phyloP scores from a whole-genome alignment of 2,329 filamentous ascomycete genomes.

The Fusarium illudens region DNA sequence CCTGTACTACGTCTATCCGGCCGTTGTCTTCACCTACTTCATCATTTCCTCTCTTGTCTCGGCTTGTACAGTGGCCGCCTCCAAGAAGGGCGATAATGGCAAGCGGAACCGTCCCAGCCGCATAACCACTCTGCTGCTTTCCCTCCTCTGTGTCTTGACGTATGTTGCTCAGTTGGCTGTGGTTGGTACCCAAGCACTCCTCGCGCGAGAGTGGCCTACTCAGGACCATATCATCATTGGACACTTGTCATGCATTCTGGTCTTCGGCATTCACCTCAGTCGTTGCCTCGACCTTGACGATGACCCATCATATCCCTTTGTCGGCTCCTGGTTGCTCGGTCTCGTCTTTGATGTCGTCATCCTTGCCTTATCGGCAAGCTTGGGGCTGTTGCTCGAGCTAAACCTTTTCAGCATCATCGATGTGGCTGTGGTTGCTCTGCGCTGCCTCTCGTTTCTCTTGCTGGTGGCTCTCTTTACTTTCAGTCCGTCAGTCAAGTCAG shows the following conservation, averaged over 20 bases:
- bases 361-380: conserved; percentile 41
- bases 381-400: conserved; percentile 3
- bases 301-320: conserved; percentile 69
- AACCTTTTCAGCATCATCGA: conserved; percentile 38
- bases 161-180: conserved; percentile 58
- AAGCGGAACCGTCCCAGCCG: conserved; percentile 31
- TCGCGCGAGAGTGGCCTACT: conserved; percentile 50
- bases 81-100: conserved; percentile 37
- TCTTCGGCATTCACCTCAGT: conserved; percentile 69
- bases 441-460: conserved; percentile 31
- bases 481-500: conserved; percentile 31
- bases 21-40: conserved; percentile 63
- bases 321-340: conserved; percentile 68
- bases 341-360: conserved; percentile 64
- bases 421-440: conserved; percentile 28
- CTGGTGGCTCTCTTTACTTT: conserved; percentile 26
- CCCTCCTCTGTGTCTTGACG: conserved; percentile 54
- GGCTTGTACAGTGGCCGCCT: conserved; percentile 62
- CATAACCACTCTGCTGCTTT: conserved; percentile 50
- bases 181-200: conserved; percentile 49
- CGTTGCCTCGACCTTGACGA: conserved; percentile 60
- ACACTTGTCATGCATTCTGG: conserved; percentile 67
- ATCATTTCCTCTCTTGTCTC: conserved; percentile 64
- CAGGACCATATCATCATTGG: conserved; percentile 63
- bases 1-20: conserved; percentile 41